phyloP scores from a whole-genome alignment of 768 basidiomycete species.

The Phylloporus sp. region DNA sequence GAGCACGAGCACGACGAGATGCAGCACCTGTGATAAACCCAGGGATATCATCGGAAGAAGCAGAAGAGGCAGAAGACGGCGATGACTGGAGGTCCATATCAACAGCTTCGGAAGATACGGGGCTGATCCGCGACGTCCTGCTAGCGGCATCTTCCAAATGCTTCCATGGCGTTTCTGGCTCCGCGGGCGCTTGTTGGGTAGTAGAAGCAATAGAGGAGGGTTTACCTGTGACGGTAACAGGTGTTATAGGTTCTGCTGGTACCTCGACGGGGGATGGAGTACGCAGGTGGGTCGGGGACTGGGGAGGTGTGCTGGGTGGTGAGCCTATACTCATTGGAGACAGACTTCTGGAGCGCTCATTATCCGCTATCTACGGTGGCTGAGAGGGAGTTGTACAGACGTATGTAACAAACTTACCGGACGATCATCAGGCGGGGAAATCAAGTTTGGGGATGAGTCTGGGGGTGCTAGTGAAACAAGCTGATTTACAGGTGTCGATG shows the following conservation, averaged over 20 bases:
- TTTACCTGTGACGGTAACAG: slow-evolving; percentile 8
- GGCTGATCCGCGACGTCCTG: slow-evolving; percentile 27
- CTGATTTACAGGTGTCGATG: slow-evolving; percentile 13
- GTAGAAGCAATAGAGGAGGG: slow-evolving; percentile 9
- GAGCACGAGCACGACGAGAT: slow-evolving; percentile 25
- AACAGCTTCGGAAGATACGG: slow-evolving; percentile 32
- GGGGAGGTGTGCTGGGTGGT: slow-evolving; percentile 36
- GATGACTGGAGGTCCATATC: slow-evolving; percentile 35
- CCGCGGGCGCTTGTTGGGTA: slow-evolving; percentile 15
- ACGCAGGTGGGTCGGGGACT: slow-evolving; percentile 12
- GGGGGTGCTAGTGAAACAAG: slow-evolving; percentile 1
- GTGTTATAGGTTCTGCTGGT: slow-evolving; percentile 5
- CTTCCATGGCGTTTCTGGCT: slow-evolving; percentile 12
- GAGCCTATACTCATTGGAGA: slow-evolving; percentile 65
- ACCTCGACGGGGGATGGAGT: slow-evolving; percentile 2
- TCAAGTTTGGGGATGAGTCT: slow-evolving; percentile 11
- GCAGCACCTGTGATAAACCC: slow-evolving; percentile 32
- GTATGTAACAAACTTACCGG: slow-evolving; percentile 18
- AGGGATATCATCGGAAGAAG: slow-evolving; percentile 28
- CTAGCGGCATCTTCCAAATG: slow-evolving; percentile 27
- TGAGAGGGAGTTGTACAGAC: slow-evolving; percentile 17
- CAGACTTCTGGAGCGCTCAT: slow-evolving; percentile 43
- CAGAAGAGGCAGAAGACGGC: slow-evolving; percentile 24
- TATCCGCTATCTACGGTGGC: slow-evolving; percentile 27
- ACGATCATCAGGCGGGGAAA: slow-evolving; percentile 15